phyloP scores from a whole-genome alignment of 164 flowering plant genomes.

The Sextonia rubra region DNA sequence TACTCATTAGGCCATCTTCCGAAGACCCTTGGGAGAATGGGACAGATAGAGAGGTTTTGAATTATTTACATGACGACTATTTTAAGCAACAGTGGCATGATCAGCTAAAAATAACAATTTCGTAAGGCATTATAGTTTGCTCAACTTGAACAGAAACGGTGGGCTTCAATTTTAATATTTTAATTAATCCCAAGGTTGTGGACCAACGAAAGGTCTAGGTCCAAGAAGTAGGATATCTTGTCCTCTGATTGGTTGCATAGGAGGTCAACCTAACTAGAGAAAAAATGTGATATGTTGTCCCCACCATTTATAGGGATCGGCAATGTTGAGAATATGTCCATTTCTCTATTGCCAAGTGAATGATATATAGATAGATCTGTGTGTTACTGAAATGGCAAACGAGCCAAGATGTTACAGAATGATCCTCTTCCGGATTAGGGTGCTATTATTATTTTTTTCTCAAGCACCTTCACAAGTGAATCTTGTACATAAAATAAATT shows the following conservation, averaged over 20 bases:
- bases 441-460: too few species aligned
- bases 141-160: not conserved
- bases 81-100: not conserved
- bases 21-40: not conserved
- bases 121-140: not conserved
- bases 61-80: not conserved
- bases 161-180: not conserved
- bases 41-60: not conserved
- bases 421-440: too few species aligned
- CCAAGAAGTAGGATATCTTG: not conserved
- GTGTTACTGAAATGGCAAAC: not conserved
- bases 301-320: too few species aligned
- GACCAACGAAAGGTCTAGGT: too few species aligned
- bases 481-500: too few species aligned
- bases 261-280: not conserved
- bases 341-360: too few species aligned
- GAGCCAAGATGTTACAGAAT: too few species aligned
- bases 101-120: not conserved
- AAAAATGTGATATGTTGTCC: not conserved
- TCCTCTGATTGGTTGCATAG: not conserved
- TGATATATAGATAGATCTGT: not conserved
- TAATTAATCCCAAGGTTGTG: not conserved
- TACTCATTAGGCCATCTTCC: not conserved
- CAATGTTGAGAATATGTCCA: too few species aligned
- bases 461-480: too few species aligned